Conservation (phyloP, 2,329 filamentous ascomycete species). For the Alternaria ethzedia region DNA sequence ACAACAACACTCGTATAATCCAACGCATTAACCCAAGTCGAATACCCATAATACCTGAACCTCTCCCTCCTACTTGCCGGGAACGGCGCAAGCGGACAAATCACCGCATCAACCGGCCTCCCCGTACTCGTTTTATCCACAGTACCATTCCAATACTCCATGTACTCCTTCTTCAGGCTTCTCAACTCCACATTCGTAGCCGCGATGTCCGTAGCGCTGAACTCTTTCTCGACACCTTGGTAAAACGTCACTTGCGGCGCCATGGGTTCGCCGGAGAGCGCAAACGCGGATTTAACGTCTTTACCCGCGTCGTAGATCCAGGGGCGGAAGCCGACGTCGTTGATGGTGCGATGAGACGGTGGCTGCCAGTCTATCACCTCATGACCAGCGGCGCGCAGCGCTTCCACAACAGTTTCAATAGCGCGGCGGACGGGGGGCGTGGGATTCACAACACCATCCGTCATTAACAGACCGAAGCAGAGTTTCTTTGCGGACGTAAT, state of each 20-base stretch:
- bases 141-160: slow-evolving; percentile 50
- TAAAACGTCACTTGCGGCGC: slow-evolving; percentile 33
- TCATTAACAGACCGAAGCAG: slow-evolving; percentile 39
- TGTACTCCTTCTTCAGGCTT: slow-evolving; percentile 39
- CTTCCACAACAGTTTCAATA: slow-evolving; percentile 33
- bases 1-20: slow-evolving; percentile 45
- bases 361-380: slow-evolving; percentile 37
- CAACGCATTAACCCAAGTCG: slow-evolving; percentile 38
- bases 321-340: slow-evolving; percentile 28
- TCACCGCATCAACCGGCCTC: slow-evolving; percentile 47
- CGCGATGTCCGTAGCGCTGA: slow-evolving; percentile 39
- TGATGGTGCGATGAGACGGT: slow-evolving; percentile 30
- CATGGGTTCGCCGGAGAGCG: slow-evolving; percentile 43
- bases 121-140: slow-evolving; percentile 31
- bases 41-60: slow-evolving; percentile 45
- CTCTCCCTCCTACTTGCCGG: slow-evolving; percentile 39
- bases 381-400: slow-evolving; percentile 35
- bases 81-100: slow-evolving; percentile 47
- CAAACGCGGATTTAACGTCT: slow-evolving; percentile 40
- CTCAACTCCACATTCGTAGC: slow-evolving; percentile 41
- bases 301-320: slow-evolving; percentile 43
- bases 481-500: slow-evolving; percentile 31
- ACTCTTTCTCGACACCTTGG: slow-evolving; percentile 22
- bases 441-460: slow-evolving; percentile 46
- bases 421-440: slow-evolving; percentile 46